Evolutionary conservation across 306 rosid species (phyloP).

Genomic region (Lathyrus tuberosus): DNA sequence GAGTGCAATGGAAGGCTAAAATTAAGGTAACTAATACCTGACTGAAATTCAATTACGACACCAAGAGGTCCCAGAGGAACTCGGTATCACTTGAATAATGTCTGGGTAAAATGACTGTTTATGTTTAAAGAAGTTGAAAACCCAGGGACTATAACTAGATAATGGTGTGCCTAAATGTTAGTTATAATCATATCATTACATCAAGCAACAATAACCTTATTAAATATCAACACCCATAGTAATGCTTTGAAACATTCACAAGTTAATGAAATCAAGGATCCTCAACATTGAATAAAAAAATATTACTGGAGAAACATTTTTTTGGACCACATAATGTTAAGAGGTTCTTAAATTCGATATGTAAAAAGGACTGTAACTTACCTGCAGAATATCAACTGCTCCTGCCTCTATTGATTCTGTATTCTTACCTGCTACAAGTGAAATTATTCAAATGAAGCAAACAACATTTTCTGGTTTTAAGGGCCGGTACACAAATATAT

Average conservation of each 20-base stretch:
- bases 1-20: not conserved
- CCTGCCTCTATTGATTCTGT: constrained; percentile 63
- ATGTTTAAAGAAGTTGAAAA: not conserved
- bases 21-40: not conserved
- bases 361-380: constrained; percentile 41
- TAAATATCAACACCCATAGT: constrained; percentile 13
- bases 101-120: not conserved
- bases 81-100: not conserved
- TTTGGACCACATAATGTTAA: not conserved
- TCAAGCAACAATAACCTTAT: not conserved
- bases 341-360: constrained; percentile 20
- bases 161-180: constrained; percentile 13
- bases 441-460: constrained; percentile 44
- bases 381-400: constrained; percentile 69
- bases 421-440: constrained; percentile 60
- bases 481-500: constrained; percentile 2
- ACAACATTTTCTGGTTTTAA: constrained; percentile 20
- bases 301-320: constrained; percentile 5
- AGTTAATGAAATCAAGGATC: constrained; percentile 9
- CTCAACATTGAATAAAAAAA: constrained; percentile 17
- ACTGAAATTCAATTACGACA: constrained; percentile 3
- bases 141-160: constrained; percentile 15
- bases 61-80: not conserved
- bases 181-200: not conserved
- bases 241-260: constrained; percentile 16